These are phyloP conservation scores for Neonectria punicea DNA, from an alignment of 2,329 filamentous ascomycete species.

Conservation along the genomic window DNA sequence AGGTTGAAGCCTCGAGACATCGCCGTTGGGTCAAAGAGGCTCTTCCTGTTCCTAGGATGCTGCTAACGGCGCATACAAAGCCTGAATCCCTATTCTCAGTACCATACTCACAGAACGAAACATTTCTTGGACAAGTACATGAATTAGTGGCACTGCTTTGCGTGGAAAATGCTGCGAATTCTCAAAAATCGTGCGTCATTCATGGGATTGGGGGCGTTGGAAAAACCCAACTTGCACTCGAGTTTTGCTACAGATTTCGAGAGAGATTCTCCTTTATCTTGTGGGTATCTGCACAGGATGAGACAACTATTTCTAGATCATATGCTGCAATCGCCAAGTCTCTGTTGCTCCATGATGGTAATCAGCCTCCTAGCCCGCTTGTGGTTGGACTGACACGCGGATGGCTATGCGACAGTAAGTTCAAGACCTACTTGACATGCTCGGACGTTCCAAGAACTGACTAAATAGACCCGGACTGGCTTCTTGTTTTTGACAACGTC, in stretches of 20 bases:
- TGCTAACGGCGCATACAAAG: not conserved
- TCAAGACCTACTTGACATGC: not conserved
- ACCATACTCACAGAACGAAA: not conserved
- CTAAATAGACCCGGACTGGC: not conserved
- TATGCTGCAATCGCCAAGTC: not conserved
- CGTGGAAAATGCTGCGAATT: not conserved
- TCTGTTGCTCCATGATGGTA: not conserved
- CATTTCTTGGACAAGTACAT: not conserved
- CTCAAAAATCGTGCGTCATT: not conserved
- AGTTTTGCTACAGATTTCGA: slow-evolving; percentile 1
- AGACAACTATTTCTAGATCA: not conserved
- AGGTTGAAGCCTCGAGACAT: not conserved
- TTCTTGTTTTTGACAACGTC: slow-evolving; percentile 1
- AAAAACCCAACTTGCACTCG: not conserved
- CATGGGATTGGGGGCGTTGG: not conserved
- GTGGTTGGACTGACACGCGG: not conserved
- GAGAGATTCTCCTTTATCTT: not conserved
- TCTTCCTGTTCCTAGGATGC: not conserved
- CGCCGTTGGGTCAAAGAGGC: not conserved
- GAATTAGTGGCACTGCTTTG: not conserved
- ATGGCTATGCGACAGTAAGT: slow-evolving; percentile 8
- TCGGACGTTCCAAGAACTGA: not conserved
- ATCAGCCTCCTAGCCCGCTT: not conserved
- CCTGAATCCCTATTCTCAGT: not conserved
- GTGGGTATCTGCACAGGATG: slow-evolving; percentile 1